phyloP scores from a whole-genome alignment of 345 rosid genomes.

The Pelargonium nanum region DNA sequence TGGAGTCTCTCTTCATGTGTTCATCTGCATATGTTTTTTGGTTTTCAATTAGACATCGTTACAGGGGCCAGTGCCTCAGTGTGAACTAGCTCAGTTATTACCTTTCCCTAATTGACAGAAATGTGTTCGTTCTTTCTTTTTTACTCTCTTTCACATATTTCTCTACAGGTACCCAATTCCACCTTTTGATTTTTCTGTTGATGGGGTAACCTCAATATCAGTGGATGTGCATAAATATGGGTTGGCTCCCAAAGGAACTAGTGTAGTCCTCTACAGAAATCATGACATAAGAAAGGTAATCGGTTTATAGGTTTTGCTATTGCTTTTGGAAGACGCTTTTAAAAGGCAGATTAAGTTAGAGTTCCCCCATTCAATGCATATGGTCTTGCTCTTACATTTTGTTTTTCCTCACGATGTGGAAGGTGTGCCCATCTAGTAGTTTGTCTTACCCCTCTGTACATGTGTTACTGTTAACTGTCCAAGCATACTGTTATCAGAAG shows the following conservation, averaged over 20 bases:
- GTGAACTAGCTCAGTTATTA: too few relatives aligned
- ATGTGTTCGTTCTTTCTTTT: background rate
- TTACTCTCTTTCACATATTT: too few relatives aligned
- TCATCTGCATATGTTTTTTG: background rate
- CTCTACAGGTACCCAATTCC: slow-evolving; percentile 78
- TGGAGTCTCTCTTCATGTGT: too few relatives aligned
- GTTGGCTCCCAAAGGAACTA: slow-evolving; percentile 93
- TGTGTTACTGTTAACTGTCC: background rate
- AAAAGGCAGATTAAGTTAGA: background rate
- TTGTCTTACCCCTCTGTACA: background rate
- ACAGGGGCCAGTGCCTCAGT: too few relatives aligned
- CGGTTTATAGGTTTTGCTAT: background rate
- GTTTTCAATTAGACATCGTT: background rate
- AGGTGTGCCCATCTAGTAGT: background rate
- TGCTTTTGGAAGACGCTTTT: background rate
- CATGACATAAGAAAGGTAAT: slow-evolving; percentile 94
- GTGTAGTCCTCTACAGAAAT: slow-evolving; percentile 80
- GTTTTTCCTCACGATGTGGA: background rate
- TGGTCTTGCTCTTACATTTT: background rate
- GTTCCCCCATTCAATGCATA: background rate
- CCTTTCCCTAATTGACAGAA: background rate
- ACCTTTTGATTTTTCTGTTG: slow-evolving; percentile 77
- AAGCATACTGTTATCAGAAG: too few relatives aligned
- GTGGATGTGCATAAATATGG: slow-evolving; percentile 95
- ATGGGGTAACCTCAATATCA: slow-evolving; percentile 84